These are phyloP conservation scores for Trametes cingulata DNA, from an alignment of 768 basidiomycete species.

Conservation along the genomic window DNA sequence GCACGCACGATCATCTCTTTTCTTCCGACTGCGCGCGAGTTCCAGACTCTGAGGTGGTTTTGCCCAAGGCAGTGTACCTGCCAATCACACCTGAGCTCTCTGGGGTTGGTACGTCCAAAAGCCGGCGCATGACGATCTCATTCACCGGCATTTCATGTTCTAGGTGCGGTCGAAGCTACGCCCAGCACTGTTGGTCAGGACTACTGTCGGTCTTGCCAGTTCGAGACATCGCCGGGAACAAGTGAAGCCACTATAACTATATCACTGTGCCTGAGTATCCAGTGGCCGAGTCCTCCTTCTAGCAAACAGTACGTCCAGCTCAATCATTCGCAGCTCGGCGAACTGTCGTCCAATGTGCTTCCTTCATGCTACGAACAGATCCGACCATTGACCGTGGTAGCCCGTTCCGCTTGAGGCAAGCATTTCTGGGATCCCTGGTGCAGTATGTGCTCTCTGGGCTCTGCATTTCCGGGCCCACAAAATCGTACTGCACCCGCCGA, in stretches of 20 bases:
- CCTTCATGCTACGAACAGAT: conserved; percentile 9
- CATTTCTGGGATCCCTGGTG: background rate
- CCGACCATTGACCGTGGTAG: background rate
- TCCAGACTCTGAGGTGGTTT: background rate
- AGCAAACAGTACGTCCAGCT: conserved; percentile 9
- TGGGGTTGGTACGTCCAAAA: background rate
- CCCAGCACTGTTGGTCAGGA: background rate
- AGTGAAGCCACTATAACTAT: background rate
- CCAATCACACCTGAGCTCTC: background rate
- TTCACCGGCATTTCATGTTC: conserved; percentile 6
- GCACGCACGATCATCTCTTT: background rate
- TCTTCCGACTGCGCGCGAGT: conserved; percentile 1
- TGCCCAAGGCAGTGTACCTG: conserved; percentile 1
- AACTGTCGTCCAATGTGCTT: conserved; percentile 1
- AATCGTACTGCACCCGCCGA: conserved; percentile 14
- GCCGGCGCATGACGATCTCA: background rate
- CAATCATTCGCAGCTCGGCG: background rate
- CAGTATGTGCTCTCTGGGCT: background rate
- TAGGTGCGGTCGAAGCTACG: conserved; percentile 5
- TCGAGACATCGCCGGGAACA: conserved; percentile 3
- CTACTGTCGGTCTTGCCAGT: background rate
- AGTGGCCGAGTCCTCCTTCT: no score
- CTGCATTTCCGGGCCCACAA: background rate
- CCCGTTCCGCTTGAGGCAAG: background rate
- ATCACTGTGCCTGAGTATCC: conserved; percentile 5